These are phyloP conservation scores for Pleurotus djamor DNA, from an alignment of 768 basidiomycete species.

Conservation along the genomic window DNA sequence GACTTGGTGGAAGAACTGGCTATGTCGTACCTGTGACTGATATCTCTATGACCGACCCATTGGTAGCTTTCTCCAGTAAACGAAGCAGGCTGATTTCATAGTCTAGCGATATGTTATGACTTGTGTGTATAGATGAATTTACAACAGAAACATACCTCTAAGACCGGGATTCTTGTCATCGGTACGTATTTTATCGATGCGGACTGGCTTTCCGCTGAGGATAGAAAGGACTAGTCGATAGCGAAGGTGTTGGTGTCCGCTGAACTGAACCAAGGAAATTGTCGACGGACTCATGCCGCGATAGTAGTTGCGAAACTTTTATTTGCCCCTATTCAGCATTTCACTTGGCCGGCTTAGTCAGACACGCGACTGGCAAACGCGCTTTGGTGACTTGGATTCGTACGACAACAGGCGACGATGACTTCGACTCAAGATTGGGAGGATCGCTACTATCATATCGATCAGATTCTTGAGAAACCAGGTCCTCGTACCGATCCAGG, in stretches of 20 bases:
- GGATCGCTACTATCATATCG: constrained; percentile 76
- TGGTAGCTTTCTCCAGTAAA: constrained; percentile 86
- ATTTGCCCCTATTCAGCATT: neutral
- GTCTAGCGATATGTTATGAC: constrained; percentile 42
- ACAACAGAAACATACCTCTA: constrained; percentile 50
- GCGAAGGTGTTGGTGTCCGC: constrained; percentile 80
- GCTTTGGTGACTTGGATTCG: too few species aligned
- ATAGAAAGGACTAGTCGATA: constrained; percentile 87
- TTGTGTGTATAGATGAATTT: constrained; percentile 4
- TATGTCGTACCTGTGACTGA: constrained; percentile 79
- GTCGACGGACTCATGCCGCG: constrained; percentile 36
- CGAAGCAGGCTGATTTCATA: constrained; percentile 91
- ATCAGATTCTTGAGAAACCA: constrained; percentile 80
- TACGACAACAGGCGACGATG: neutral
- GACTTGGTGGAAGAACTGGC: neutral
- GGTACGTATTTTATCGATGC: constrained; percentile 84
- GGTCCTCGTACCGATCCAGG: constrained; percentile 89
- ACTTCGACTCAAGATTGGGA: constrained; percentile 34
- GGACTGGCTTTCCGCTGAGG: constrained; percentile 81
- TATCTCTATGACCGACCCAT: constrained; percentile 94
- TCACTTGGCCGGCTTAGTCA: neutral
- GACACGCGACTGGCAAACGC: neutral
- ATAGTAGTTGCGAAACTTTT: neutral
- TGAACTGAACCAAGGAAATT: constrained; percentile 52
- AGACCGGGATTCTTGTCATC: constrained; percentile 95